These are phyloP conservation scores for Musa itinerans DNA, from an alignment of 176 grass and related monocot species.

Conservation along the genomic window DNA sequence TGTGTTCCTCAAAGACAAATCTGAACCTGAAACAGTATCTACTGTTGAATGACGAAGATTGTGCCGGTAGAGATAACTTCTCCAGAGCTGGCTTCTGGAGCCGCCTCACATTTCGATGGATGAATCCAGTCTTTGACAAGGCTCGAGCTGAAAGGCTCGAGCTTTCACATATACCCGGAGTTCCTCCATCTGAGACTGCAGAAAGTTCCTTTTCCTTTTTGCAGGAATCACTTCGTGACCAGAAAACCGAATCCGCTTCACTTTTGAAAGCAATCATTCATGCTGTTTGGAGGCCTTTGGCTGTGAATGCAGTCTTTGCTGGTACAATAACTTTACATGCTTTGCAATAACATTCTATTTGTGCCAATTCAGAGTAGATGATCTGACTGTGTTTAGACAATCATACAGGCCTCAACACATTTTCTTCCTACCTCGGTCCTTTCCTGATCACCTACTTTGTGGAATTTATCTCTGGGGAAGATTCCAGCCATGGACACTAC, in stretches of 20 bases:
- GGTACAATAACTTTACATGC: conserved; percentile 26
- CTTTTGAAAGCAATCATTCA: conserved; percentile 42
- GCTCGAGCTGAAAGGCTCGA: conserved; percentile 44
- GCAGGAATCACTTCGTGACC: conserved; percentile 47
- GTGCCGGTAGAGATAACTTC: conserved; percentile 19
- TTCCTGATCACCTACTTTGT: conserved; percentile 78
- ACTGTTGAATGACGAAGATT: conserved; percentile 18
- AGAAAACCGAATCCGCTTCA: conserved; percentile 38
- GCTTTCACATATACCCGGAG: conserved; percentile 41
- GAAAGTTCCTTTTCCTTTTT: conserved; percentile 50
- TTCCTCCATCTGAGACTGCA: conserved; percentile 46
- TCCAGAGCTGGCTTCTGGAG: conserved; percentile 53
- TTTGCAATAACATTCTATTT: background rate
- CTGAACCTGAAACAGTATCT: conserved; percentile 27
- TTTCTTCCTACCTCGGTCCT: conserved; percentile 63
- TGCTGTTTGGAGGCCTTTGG: conserved; percentile 58
- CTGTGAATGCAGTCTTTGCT: conserved; percentile 68
- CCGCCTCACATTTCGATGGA: conserved; percentile 62
- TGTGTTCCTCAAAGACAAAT: conserved; percentile 17
- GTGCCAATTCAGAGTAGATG: background rate
- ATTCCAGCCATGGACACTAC: conserved; percentile 20
- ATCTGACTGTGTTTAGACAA: background rate
- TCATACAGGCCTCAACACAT: conserved; percentile 63
- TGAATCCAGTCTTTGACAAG: conserved; percentile 64
- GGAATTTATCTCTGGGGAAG: conserved; percentile 53